Evolutionary conservation across 768 basidiomycete genomes (phyloP).

Genomic region (Nidularia sp.): DNA sequence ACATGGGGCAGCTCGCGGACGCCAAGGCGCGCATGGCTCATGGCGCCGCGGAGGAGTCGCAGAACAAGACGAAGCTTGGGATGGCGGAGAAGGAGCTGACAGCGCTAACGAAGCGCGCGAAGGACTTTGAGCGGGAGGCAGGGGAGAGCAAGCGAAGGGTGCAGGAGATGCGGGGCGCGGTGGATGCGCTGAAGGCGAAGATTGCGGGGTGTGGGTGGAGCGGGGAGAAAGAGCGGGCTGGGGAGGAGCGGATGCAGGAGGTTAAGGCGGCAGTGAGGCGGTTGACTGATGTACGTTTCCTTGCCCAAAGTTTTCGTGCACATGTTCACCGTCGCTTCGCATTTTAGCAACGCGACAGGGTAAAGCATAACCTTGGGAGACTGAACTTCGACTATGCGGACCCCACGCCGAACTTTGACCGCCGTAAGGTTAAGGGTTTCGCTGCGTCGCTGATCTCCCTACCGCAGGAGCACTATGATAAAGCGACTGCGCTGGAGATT

Average conservation of each 20-base stretch:
- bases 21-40: conserved; percentile 74
- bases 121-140: conserved; percentile 81
- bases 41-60: conserved; percentile 80
- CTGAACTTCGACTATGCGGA: conserved; percentile 82
- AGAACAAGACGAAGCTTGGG: conserved; percentile 67
- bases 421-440: conserved; percentile 83
- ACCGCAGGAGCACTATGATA: conserved; percentile 62
- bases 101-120: conserved; percentile 72
- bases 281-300: conserved; percentile 57
- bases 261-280: conserved; percentile 52
- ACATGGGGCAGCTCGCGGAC: conserved; percentile 93
- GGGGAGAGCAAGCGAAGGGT: conserved; percentile 71
- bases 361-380: conserved; percentile 61
- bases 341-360: conserved; percentile 59
- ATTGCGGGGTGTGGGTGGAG: conserved; percentile 72
- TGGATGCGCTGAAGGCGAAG: conserved; percentile 50
- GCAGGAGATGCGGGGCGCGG: conserved; percentile 49
- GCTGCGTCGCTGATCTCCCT: conserved; percentile 88
- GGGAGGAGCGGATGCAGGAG: conserved; percentile 43
- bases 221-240: conserved; percentile 62
- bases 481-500: conserved; percentile 89
- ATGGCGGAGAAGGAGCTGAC: conserved; percentile 80
- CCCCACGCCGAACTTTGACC: conserved; percentile 79
- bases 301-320: neutral
- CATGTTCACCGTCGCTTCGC: neutral